A percentile compares a stretch with the other conserved stretches of the same genome.
phyloP scores from a whole-genome alignment of 1,284 basidiomycete genomes.

The Pseudozyma sp. region DNA sequence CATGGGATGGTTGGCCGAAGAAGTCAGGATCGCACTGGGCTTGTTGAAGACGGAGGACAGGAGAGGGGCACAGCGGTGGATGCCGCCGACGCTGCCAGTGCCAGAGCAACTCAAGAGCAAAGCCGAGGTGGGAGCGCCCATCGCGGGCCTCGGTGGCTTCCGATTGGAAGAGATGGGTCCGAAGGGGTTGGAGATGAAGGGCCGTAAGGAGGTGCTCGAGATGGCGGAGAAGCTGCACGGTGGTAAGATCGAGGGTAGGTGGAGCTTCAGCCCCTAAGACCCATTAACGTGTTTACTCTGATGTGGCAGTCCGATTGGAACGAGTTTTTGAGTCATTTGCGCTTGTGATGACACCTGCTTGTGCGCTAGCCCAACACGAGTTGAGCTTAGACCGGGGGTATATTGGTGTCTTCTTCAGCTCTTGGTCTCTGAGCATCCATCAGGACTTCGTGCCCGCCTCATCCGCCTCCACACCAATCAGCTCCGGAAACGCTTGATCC shows the following conservation, averaged over 20 bases:
- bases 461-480: constrained; percentile 8
- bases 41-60: constrained; percentile 29
- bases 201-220: constrained; percentile 38
- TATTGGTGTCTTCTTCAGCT: neutral
- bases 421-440: no score
- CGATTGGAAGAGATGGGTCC: constrained; percentile 52
- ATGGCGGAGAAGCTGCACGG: constrained; percentile 41
- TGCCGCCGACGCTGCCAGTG: constrained; percentile 23
- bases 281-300: no score
- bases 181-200: constrained; percentile 43
- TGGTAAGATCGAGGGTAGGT: constrained; percentile 26
- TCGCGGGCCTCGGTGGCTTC: constrained; percentile 36
- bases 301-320: no score
- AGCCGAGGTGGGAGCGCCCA: neutral
- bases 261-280: constrained; percentile 24
- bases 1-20: constrained; percentile 19
- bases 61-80: constrained; percentile 22
- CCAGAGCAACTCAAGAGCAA: constrained; percentile 3
- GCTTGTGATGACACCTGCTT: no score
- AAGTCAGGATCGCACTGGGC: constrained; percentile 21
- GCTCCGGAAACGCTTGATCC: constrained; percentile 44
- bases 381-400: constrained; percentile 1
- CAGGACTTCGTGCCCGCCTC: neutral
- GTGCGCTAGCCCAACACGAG: no score
- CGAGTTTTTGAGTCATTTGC: no score